A percentile compares a stretch with the other conserved stretches of the same genome.
These are phyloP conservation scores for Bjerkandera adusta DNA, from an alignment of 1,284 basidiomycete genomes.

Conservation along the genomic window DNA sequence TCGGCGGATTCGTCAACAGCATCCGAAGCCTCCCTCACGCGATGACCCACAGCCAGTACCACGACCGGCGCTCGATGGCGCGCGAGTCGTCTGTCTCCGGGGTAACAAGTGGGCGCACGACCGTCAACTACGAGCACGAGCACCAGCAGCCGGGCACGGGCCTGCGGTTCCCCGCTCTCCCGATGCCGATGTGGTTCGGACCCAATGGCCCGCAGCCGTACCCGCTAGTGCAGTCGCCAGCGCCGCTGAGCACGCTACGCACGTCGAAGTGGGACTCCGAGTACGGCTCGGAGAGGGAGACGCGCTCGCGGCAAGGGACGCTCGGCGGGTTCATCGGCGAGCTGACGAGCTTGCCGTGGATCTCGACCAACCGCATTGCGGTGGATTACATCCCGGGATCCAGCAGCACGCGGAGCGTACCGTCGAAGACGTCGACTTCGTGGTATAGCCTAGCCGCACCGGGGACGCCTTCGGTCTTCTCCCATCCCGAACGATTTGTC, in stretches of 20 bases:
- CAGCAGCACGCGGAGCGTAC: conserved; percentile 6
- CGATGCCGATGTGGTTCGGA: conserved; percentile 10
- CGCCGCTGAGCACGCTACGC: background rate
- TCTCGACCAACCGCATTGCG: conserved; percentile 14
- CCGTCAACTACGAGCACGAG: conserved; percentile 2
- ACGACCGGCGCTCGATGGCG: conserved; percentile 11
- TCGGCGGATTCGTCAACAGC: conserved; percentile 15
- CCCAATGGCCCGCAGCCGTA: conserved; percentile 11
- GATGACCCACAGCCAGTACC: conserved; percentile 16
- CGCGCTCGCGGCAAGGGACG: background rate
- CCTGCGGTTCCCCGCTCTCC: background rate
- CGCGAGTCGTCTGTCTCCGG: background rate
- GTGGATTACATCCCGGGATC: conserved; percentile 19
- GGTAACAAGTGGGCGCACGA: conserved; percentile 2
- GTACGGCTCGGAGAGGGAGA: background rate
- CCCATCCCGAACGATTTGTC: conserved; percentile 5
- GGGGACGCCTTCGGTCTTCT: conserved; percentile 13
- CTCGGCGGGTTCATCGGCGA: background rate
- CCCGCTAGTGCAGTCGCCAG: conserved; percentile 1
- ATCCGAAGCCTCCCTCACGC: conserved; percentile 19
- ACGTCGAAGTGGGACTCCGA: conserved; percentile 11
- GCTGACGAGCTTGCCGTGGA: conserved; percentile 18
- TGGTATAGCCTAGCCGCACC: conserved; percentile 18
- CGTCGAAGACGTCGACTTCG: conserved; percentile 13
- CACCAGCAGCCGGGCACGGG: background rate